Evolutionary conservation across 108 stramenopile species (phyloP).

Genomic region (Fragilariopsis cylindrus): DNA sequence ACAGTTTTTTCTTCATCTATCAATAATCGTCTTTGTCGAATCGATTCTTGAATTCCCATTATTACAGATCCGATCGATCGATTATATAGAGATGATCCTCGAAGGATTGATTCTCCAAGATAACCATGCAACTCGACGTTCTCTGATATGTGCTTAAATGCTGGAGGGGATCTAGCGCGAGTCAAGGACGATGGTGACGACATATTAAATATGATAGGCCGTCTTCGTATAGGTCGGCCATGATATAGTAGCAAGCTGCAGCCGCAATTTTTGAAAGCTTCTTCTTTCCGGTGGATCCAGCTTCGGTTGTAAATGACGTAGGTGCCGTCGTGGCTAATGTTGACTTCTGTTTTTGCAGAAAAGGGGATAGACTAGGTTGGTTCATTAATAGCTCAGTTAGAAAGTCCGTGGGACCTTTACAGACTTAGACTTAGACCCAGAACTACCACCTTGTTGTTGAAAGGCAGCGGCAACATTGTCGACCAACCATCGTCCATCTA

Average conservation of each 20-base stretch:
- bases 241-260: conserved; percentile 54
- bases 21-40: conserved; percentile 22
- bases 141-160: conserved; percentile 42
- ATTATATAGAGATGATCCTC: conserved; percentile 49
- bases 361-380: conserved; percentile 1
- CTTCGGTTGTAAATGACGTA: not conserved
- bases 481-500: conserved; percentile 30
- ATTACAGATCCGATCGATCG: conserved; percentile 49
- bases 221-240: conserved; percentile 52
- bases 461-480: conserved; percentile 26
- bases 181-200: not conserved
- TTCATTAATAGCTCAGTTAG: conserved; percentile 24
- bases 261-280: conserved; percentile 53
- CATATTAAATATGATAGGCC: conserved; percentile 34
- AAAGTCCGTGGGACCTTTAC: conserved; percentile 10
- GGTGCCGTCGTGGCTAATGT: not conserved
- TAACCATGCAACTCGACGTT: conserved; percentile 65
- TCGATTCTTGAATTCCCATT: conserved; percentile 42
- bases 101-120: conserved; percentile 55
- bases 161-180: conserved; percentile 32
- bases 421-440: not conserved
- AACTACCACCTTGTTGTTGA: not conserved
- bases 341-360: not conserved
- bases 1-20: not conserved
- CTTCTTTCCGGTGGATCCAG: not conserved